Base-by-base conservation (phyloP, 2,329 filamentous ascomycete genomes). In the Colletotrichum cereale region DNA sequence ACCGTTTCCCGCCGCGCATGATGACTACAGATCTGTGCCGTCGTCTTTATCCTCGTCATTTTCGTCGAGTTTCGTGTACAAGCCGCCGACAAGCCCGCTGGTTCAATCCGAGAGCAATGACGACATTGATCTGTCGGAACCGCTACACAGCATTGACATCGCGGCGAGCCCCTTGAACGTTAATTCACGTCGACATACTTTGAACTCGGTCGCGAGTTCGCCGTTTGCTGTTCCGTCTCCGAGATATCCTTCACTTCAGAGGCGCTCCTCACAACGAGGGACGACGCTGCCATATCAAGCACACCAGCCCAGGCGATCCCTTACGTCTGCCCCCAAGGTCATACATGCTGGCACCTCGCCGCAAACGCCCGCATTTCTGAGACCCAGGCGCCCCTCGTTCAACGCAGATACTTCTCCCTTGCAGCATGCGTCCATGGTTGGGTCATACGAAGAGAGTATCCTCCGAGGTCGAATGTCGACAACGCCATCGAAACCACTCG, bases 401-500 rank as follows among this genome's bases (percentile, higher is more conserved):
- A 87, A 89, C 21, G 90, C 92, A 0, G 95, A 97, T 56, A 84
- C 86, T 3, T 94, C 94, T 3, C 92, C 94, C 5, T 84, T 96
- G 36, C 93, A 96, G 67, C 94, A 97, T 81, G 95, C 96, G 11
- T 95, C 95, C 4, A 97, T 99, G 93, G 96, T 98, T 2, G 96
- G 96, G 2, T 98, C 96, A 2, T 99, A 98, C 76, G 96, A 99
- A 81, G 96, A 99, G 82, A 98, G 95, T 36, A 98, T 99, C 72
- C 85, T 99, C 2, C 91, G 94, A 57, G 96, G 96, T 48, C 90
- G 96, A 73, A 99, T 99, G 96, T 98, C 96, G 36, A 98, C 95
- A 1, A 96, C 92, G 2, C 96, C 96, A 0, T 98, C 96, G 0
- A 95, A 93, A 75, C 96, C 96, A 7, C 85, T 99, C 7, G 92